Conservation (phyloP, 1,284 basidiomycete genomes). For the Xerocomus nothofagi region DNA sequence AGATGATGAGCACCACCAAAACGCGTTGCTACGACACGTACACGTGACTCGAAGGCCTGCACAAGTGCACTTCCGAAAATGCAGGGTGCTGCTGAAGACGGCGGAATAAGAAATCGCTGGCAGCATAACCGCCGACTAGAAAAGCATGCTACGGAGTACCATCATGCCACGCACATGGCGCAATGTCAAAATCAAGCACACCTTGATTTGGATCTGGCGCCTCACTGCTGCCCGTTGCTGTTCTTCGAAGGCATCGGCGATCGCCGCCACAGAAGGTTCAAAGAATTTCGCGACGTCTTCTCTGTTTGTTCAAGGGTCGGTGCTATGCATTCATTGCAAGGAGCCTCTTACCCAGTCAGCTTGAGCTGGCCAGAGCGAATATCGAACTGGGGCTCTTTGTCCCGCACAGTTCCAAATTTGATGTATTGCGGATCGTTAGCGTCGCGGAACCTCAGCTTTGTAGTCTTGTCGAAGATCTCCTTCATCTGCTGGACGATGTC, state of each 20-base stretch:
- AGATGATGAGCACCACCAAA: constrained; percentile 1
- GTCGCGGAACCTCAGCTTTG: constrained; percentile 47
- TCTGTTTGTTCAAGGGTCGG: constrained; percentile 22
- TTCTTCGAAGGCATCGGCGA: constrained; percentile 39
- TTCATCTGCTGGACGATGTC: constrained; percentile 43
- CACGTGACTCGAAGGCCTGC: constrained; percentile 40
- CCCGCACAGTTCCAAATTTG: constrained; percentile 45
- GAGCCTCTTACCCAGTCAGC: constrained; percentile 38
- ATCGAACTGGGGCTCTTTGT: constrained; percentile 43
- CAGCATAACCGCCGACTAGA: constrained; percentile 49
- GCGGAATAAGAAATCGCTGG: constrained; percentile 47
- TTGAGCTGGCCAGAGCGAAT: constrained; percentile 48
- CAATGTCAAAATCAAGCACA: constrained; percentile 3
- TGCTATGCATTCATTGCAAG: not conserved
- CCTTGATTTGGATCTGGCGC: constrained; percentile 34
- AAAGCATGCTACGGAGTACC: constrained; percentile 4
- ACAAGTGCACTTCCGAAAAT: constrained; percentile 31
- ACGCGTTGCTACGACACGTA: constrained; percentile 21
- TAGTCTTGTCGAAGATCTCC: constrained; percentile 46
- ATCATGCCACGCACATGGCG: not conserved
- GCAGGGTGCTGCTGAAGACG: constrained; percentile 36
- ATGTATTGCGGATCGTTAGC: constrained; percentile 43
- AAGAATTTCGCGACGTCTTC: constrained; percentile 44
- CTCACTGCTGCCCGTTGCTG: constrained; percentile 27
- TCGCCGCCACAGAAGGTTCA: constrained; percentile 45